Percentiles rank a stretch among this genome's conserved stretches.
These are phyloP conservation scores for Silene conica DNA, from an alignment of 148 eudicot genomes.

Conservation along the genomic window DNA sequence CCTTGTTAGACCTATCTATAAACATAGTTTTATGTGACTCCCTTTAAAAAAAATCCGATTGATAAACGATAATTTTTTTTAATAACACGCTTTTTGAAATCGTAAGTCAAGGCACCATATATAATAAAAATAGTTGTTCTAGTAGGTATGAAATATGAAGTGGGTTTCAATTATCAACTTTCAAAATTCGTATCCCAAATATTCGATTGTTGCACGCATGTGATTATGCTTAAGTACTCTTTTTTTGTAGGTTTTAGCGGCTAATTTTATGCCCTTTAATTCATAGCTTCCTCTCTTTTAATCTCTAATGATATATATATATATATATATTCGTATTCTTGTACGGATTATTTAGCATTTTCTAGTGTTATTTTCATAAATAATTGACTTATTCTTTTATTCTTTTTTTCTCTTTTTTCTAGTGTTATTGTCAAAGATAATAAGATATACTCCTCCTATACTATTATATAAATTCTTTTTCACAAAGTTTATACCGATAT, in stretches of 20 bases:
- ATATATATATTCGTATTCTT: not conserved
- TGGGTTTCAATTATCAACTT: constrained; percentile 6
- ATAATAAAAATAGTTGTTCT: not conserved
- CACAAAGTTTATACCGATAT: not conserved
- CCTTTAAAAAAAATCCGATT: no score
- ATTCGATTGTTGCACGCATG: constrained; percentile 29
- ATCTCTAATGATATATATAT: no score
- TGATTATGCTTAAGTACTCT: not conserved
- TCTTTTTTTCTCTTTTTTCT: not conserved
- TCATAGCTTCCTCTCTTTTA: not conserved
- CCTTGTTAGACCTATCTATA: no score
- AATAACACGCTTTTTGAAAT: no score
- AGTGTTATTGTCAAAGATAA: not conserved
- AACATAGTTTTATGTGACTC: no score
- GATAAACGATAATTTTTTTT: no score
- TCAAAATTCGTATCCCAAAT: constrained; percentile 33
- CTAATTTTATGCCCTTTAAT: not conserved
- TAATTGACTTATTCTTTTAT: not conserved
- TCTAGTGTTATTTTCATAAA: not conserved
- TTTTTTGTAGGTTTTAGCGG: not conserved
- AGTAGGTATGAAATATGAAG: not conserved
- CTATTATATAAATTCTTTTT: not conserved
- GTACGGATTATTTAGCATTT: not conserved
- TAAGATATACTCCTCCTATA: not conserved
- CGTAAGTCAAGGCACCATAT: not conserved